Base-by-base conservation (phyloP, 2,329 filamentous ascomycete species). In the Diaporthe capsici region DNA sequence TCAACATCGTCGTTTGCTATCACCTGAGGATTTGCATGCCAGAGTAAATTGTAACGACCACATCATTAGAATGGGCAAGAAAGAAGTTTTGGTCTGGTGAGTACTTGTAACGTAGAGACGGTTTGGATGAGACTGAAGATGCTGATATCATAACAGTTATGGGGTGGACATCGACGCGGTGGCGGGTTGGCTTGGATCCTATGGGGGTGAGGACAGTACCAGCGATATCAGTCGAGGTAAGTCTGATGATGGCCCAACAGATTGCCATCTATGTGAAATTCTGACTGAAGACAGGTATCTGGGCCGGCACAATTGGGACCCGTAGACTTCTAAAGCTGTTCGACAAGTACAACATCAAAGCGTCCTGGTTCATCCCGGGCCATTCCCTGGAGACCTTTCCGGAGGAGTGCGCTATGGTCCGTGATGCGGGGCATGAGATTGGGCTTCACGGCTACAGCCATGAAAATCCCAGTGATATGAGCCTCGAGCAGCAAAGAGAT, bases 81-180 rank as follows among this genome's bases (percentile, higher is more conserved):
- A 80, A 73, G 78, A 80, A 58, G 77, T 80, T 42, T 76, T 81
- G 34, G 78, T 79, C 3, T 79, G 79, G 79, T 80, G 37, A 25
- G 78, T 47, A 12, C 25, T 34, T 31, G 1, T 20, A 34, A 25
- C 13, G 25, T 12, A 3, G 31, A 47, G 13, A 10, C 2, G 10
- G 6, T 37, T 22, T 5, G 25, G 12, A 15, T 3, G 12, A 10
- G 22, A 20, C 37, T 47, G 9, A 4, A 31, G 22, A 31, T n/a
- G 28, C 60, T 76, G 37, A 72, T 31, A 0, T 39, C 49, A 28
- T 3, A 3, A 57, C 39, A 87, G 89, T 78, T 94, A 94, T 79
- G 92, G 92, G 3, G 91, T 95, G 34, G 93, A 95, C 77, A 92
- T 95, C 37, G 93, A 95, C 78, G 93, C 93, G n/a, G 92, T 95